These are phyloP conservation scores for Verticillium klebahnii DNA, from an alignment of 2,329 filamentous ascomycete genomes.

Conservation along the genomic window DNA sequence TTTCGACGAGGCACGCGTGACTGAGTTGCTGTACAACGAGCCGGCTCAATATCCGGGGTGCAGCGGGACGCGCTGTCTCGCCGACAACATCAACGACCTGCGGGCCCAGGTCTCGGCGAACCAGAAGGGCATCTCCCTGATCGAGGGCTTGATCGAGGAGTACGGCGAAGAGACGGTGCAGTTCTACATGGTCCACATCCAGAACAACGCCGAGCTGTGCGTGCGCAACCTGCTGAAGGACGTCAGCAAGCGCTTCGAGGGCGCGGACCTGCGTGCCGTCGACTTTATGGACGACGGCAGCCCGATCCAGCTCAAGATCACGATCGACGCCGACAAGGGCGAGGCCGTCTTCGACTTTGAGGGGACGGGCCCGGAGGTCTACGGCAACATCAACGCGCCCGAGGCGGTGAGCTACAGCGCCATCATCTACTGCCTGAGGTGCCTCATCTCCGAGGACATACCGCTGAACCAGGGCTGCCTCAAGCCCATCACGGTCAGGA, in stretches of 20 bases:
- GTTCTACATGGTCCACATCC: slow-evolving; percentile 80
- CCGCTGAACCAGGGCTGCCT: slow-evolving; percentile 81
- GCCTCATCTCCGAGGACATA: slow-evolving; percentile 75
- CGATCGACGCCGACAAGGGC: slow-evolving; percentile 68
- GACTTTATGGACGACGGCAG: slow-evolving; percentile 85
- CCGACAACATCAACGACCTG: slow-evolving; percentile 77
- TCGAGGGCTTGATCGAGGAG: slow-evolving; percentile 68
- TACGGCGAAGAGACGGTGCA: slow-evolving; percentile 75
- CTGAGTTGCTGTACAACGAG: slow-evolving; percentile 66
- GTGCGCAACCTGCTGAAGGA: slow-evolving; percentile 70
- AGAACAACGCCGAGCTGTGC: slow-evolving; percentile 71
- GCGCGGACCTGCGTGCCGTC: slow-evolving; percentile 63
- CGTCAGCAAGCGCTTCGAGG: slow-evolving; percentile 65
- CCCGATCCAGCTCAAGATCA: slow-evolving; percentile 69
- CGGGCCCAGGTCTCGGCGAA: slow-evolving; percentile 83
- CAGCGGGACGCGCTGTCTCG: slow-evolving; percentile 71
- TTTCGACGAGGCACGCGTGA: slow-evolving; percentile 74
- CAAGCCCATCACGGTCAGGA: slow-evolving; percentile 68
- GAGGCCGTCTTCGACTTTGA: slow-evolving; percentile 78
- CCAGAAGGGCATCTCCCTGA: slow-evolving; percentile 80
- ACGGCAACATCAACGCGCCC: slow-evolving; percentile 76
- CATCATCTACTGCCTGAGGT: slow-evolving; percentile 83
- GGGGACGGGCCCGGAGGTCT: slow-evolving; percentile 75
- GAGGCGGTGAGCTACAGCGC: slow-evolving; percentile 78
- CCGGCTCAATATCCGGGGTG: slow-evolving; percentile 72